These are phyloP conservation scores for Herpotrichia juniperi DNA, from an alignment of 2,329 filamentous ascomycete species.

Conservation along the genomic window DNA sequence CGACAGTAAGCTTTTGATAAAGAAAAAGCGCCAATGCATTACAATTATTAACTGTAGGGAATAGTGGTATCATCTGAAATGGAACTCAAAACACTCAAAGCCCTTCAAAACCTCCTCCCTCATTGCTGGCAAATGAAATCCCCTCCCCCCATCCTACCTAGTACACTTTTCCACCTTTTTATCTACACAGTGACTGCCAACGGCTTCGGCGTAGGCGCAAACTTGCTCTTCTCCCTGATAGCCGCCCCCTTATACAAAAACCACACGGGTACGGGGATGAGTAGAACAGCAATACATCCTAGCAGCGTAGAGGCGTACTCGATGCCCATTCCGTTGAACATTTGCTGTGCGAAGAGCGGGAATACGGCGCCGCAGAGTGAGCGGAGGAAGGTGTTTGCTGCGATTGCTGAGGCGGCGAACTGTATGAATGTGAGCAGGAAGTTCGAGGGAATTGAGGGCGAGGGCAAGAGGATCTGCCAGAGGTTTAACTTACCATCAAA, in stretches of 20 bases:
- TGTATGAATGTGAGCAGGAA: slow-evolving; percentile 17
- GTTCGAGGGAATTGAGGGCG: background rate
- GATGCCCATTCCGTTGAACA: slow-evolving; percentile 61
- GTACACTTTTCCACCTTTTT: background rate
- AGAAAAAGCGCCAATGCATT: too few relatives aligned
- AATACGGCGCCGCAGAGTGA: slow-evolving; percentile 58
- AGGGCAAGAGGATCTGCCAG: background rate
- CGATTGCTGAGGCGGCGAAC: slow-evolving; percentile 61
- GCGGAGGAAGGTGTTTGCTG: slow-evolving; percentile 62
- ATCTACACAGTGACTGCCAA: slow-evolving; percentile 2
- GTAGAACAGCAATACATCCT: slow-evolving; percentile 49
- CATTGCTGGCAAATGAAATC: too few relatives aligned
- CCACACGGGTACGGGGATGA: slow-evolving; percentile 54
- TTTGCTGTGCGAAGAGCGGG: slow-evolving; percentile 62
- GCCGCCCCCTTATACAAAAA: slow-evolving; percentile 52
- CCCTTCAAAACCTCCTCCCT: background rate
- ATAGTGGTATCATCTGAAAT: too few relatives aligned
- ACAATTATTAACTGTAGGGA: too few relatives aligned
- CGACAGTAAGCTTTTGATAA: too few relatives aligned
- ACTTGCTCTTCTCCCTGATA: slow-evolving; percentile 52
- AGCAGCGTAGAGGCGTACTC: slow-evolving; percentile 54
- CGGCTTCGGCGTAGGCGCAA: slow-evolving; percentile 47
- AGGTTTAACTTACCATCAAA: slow-evolving; percentile 51
- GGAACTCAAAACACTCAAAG: too few relatives aligned
- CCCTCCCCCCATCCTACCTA: too few relatives aligned